phyloP scores from a whole-genome alignment of 331 rosid species.

The Telfairia occidentalis region DNA sequence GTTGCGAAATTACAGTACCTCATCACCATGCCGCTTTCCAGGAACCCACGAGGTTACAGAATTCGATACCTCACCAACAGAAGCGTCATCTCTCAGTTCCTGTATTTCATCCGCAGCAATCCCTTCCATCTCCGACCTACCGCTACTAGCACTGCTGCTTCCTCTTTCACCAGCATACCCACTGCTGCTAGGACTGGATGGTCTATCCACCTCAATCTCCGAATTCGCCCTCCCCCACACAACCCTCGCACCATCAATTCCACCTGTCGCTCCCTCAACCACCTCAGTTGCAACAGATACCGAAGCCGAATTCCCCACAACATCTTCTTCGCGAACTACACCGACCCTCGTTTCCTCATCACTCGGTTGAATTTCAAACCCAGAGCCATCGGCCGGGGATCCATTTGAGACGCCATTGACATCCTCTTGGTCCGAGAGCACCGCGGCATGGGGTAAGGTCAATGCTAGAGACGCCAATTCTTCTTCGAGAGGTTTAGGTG shows the following conservation, averaged over 20 bases:
- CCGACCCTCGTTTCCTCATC: conserved; percentile 4
- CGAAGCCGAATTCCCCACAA: conserved; percentile 14
- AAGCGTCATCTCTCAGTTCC: conserved; percentile 28
- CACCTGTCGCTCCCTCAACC: conserved; percentile 12
- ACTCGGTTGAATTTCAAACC: conserved; percentile 10
- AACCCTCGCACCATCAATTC: neutral
- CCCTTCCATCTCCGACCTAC: conserved; percentile 43
- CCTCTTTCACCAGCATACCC: conserved; percentile 89
- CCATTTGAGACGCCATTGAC: conserved; percentile 33
- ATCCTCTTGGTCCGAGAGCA: conserved; percentile 11
- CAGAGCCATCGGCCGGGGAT: conserved; percentile 18
- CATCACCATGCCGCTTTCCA: conserved; percentile 51
- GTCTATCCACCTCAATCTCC: conserved; percentile 47
- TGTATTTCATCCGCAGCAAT: conserved; percentile 33
- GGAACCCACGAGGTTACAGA: conserved; percentile 41
- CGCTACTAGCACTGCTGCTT: conserved; percentile 43
- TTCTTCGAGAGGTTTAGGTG: conserved; percentile 25
- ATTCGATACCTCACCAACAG: conserved; percentile 24
- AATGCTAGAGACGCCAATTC: conserved; percentile 35
- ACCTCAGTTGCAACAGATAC: conserved; percentile 6
- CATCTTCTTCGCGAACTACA: conserved; percentile 10
- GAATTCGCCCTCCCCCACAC: conserved; percentile 40
- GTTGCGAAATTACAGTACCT: conserved; percentile 34
- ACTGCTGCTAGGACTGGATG: conserved; percentile 67
- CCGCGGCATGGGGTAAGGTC: conserved; percentile 28